A percentile compares a stretch with the other conserved stretches of the same genome.
Conservation (phyloP, 345 rosid species). For the Pugionium dolabratum region DNA sequence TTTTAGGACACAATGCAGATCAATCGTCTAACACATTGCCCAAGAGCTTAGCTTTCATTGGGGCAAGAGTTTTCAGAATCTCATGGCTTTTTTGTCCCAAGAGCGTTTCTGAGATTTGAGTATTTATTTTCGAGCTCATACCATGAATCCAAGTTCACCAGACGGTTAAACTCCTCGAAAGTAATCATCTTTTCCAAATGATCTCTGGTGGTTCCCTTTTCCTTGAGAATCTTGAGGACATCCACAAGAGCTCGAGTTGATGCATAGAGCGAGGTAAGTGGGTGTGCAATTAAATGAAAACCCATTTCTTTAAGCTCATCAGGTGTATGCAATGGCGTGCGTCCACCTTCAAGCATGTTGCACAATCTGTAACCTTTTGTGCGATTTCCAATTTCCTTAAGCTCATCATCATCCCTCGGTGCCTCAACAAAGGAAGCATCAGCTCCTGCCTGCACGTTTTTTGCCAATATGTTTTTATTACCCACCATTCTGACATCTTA, state of each 20-base stretch:
- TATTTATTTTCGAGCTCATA: conserved; percentile 48
- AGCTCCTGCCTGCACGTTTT: conserved; percentile 45
- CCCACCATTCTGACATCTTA: no score
- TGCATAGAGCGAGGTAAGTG: conserved; percentile 46
- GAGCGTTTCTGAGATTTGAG: conserved; percentile 43
- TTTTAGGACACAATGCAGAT: conserved; percentile 16
- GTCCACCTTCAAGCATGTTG: conserved; percentile 62
- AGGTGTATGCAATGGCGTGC: conserved; percentile 52
- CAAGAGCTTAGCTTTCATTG: neutral
- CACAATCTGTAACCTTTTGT: conserved; percentile 54
- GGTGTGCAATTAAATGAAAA: conserved; percentile 42
- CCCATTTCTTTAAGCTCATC: conserved; percentile 57
- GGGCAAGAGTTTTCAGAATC: conserved; percentile 4
- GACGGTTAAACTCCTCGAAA: conserved; percentile 49
- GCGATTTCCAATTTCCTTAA: conserved; percentile 45
- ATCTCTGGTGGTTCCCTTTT: conserved; percentile 46
- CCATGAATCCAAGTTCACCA: conserved; percentile 52
- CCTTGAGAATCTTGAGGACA: conserved; percentile 49
- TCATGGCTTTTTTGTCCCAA: conserved; percentile 24
- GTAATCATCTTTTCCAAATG: conserved; percentile 48
- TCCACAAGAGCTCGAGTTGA: conserved; percentile 47
- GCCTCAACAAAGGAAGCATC: conserved; percentile 55
- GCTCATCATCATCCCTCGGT: conserved; percentile 47
- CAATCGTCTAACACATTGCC: neutral
- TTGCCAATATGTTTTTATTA: no score